Evolutionary conservation across 2,329 filamentous ascomycete genomes (phyloP), one percentile per base, ranked within the genome.

Genomic region (Drechslera avenae): DNA sequence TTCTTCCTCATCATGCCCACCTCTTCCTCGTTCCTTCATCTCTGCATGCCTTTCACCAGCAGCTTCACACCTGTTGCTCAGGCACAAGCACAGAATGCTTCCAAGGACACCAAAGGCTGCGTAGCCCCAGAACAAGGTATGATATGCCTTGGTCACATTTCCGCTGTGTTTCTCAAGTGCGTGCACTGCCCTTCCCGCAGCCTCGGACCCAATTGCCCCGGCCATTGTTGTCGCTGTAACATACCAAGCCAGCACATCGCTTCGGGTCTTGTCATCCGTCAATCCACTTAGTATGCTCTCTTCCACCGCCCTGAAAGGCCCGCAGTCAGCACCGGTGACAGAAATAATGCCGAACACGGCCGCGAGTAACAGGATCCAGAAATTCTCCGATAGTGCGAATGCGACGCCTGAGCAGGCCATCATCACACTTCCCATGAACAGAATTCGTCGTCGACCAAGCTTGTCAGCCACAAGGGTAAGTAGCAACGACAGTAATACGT

Each of bases 91-190:
- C 17, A 78, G 45, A 1, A 67, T 56, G 18, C 69, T 67, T 34
- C 77, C 77, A 7, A 77, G 36, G 4, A 72, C 23, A 0, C 77
- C 77, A 44, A 78, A 72, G 0, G 64, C 62, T 16, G 75, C 74
- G 56, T 79, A 79, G 2, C 71, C 55, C 68, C 71, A 75, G 52
- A 79, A 79, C 4, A 78, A 55, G 5, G 74, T 60, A 30, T 74
- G 72, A 36, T 74, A 78, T 1, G 75, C 71, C 8, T 64, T 69
- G 12, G 69, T 59, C 10, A 68, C 64, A 30, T 65, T 66, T 52
- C 46, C 81, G 64, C 7, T 75, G 68, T 57, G 57, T 13, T 67
- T 61, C 43, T 73, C 68, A 4, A 77, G 48, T n/a, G 51, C 75
- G n/a, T 74, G 60, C 9, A 76, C 74, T 6, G 73, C 58, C 60